Percentiles rank a stretch among this genome's conserved stretches.
phyloP scores from a whole-genome alignment of 2,329 filamentous ascomycete species.

The Fusarium torulosum region DNA sequence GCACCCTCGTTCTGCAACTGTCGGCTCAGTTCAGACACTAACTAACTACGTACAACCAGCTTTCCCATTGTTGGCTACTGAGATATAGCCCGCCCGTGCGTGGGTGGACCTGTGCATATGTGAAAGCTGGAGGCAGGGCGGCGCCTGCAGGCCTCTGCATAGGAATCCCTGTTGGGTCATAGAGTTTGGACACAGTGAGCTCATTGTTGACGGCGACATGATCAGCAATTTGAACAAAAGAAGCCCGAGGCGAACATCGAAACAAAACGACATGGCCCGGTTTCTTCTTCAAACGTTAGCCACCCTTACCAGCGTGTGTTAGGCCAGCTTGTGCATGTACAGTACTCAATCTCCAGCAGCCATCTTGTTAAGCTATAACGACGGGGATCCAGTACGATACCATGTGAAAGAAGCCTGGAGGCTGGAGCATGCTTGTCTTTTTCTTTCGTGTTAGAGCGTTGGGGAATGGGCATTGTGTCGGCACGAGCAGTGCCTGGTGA shows the following conservation, averaged over 20 bases:
- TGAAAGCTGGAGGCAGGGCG: constrained; percentile 28
- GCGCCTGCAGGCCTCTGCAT: constrained; percentile 26
- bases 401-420: constrained; percentile 26
- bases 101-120: constrained; percentile 25
- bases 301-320: constrained; percentile 4
- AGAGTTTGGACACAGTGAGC: constrained; percentile 33
- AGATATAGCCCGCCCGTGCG: constrained; percentile 6
- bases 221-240: constrained; percentile 20
- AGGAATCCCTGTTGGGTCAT: constrained; percentile 34
- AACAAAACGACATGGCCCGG: not conserved
- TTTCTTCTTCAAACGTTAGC: constrained; percentile 1
- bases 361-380: constrained; percentile 1
- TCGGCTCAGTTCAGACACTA: constrained; percentile 44
- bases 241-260: constrained; percentile 3
- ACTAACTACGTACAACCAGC: constrained; percentile 8
- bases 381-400: constrained; percentile 15
- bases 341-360: not conserved
- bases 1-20: constrained; percentile 39
- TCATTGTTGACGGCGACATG: constrained; percentile 16
- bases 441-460: constrained; percentile 25
- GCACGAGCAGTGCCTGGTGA: constrained; percentile 13
- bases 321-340: not conserved
- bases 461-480: constrained; percentile 22
- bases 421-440: constrained; percentile 30
- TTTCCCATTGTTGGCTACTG: constrained; percentile 18